These are phyloP conservation scores for peach (Prunus persica) DNA, from an alignment of 306 rosid genomes.

Conservation along the genomic window Prunus_persica_NCBIv2 NC_034010.1:28554001-28554500, in stretches of 20 bases:
- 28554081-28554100: constrained; percentile 52
- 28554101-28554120: constrained; percentile 23
- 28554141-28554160: constrained; percentile 40
- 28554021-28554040: neutral
- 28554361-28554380: neutral
- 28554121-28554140: constrained; percentile 25
- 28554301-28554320: constrained; percentile 29
- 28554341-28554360: neutral
- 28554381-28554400: neutral
- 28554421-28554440: constrained; percentile 7
- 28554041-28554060: constrained; percentile 77
- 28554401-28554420: constrained; percentile 9
- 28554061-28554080: constrained; percentile 52
- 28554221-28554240: constrained; percentile 21
- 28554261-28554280: constrained; percentile 33
- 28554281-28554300: constrained; percentile 26
- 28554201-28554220: neutral
- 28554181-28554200: constrained; percentile 20
- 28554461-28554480: neutral
- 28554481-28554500: neutral
- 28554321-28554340: neutral
- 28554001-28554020: neutral
- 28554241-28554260: constrained; percentile 30
- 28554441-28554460: constrained; percentile 11
- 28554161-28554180: constrained; percentile 14